Conservation (phyloP, 1,139 yeast genomes). For the Blastobotrys aristatus region DNA sequence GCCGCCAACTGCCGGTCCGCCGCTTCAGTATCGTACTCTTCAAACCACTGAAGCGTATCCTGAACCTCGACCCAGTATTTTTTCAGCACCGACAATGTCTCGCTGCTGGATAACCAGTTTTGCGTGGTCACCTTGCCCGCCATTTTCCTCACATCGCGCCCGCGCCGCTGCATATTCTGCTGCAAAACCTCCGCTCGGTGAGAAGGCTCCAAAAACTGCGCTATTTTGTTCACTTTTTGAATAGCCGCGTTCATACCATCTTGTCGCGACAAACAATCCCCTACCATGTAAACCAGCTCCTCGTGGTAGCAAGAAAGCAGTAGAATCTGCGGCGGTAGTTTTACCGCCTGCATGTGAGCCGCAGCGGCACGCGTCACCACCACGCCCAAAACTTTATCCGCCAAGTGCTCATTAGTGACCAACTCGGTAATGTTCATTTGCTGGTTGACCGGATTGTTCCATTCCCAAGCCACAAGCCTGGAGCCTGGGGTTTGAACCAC, state of each 20-base stretch:
- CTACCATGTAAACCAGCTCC: slow-evolving; percentile 12
- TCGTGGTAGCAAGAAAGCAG: slow-evolving; percentile 13
- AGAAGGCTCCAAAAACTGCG: neutral
- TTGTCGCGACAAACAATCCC: slow-evolving; percentile 7
- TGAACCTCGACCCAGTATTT: neutral
- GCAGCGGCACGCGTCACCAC: slow-evolving; percentile 14
- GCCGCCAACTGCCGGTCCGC: neutral
- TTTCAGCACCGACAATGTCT: neutral
- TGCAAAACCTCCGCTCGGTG: neutral
- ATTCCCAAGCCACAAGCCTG: slow-evolving; percentile 12
- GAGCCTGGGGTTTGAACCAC: slow-evolving; percentile 13
- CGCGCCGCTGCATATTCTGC: neutral
- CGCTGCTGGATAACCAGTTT: slow-evolving; percentile 1
- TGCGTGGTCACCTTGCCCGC: neutral
- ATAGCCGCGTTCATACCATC: slow-evolving; percentile 11
- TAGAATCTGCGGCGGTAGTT: neutral
- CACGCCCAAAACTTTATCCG: slow-evolving; percentile 11
- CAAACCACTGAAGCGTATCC: neutral
- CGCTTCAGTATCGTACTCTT: neutral
- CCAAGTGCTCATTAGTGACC: slow-evolving; percentile 8
- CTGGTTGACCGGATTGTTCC: slow-evolving; percentile 8
- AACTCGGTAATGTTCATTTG: slow-evolving; percentile 1
- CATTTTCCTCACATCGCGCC: no score
- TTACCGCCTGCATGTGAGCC: neutral
- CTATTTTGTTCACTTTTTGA: neutral